phyloP scores from a whole-genome alignment of 345 rosid species.

The Euphorbia lathyris region DNA sequence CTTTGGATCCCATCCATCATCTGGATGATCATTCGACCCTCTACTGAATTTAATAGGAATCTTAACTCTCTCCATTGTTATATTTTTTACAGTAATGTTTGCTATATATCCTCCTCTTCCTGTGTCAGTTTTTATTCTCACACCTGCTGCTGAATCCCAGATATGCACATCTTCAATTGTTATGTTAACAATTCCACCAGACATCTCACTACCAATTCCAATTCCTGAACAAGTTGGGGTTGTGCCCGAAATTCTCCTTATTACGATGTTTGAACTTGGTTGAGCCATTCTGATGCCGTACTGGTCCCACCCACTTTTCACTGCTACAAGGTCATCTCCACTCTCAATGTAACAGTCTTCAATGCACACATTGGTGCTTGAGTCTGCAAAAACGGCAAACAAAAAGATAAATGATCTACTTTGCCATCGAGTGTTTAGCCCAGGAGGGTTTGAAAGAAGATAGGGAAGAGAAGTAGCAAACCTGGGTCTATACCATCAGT shows the following conservation, averaged over 20 bases:
- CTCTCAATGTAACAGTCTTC: constrained; percentile 94
- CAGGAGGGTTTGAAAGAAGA: background rate
- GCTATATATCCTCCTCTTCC: constrained; percentile 90
- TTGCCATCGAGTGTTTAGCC: background rate
- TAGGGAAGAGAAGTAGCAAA: constrained; percentile 13
- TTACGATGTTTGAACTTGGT: constrained; percentile 77
- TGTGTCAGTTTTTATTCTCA: constrained; percentile 81
- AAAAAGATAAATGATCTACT: background rate
- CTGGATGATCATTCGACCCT: constrained; percentile 93
- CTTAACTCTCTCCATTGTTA: constrained; percentile 77
- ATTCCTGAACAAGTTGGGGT: constrained; percentile 94
- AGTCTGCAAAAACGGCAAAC: constrained; percentile 44
- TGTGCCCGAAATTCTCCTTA: constrained; percentile 82
- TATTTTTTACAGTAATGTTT: constrained; percentile 56
- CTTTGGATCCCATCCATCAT: constrained; percentile 74
- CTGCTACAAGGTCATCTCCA: constrained; percentile 94
- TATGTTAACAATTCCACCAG: constrained; percentile 80
- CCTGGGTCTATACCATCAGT: constrained; percentile 99
- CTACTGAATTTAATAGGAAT: constrained; percentile 82
- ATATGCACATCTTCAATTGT: constrained; percentile 66
- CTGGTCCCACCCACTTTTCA: constrained; percentile 98
- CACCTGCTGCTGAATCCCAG: constrained; percentile 91
- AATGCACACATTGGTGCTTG: constrained; percentile 80
- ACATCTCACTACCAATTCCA: constrained; percentile 98
- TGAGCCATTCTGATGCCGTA: constrained; percentile 76